Percentiles rank a stretch among this genome's conserved stretches.
Conservation (phyloP, 768 basidiomycete species). For the Kwoniella bestiolae region DNA sequence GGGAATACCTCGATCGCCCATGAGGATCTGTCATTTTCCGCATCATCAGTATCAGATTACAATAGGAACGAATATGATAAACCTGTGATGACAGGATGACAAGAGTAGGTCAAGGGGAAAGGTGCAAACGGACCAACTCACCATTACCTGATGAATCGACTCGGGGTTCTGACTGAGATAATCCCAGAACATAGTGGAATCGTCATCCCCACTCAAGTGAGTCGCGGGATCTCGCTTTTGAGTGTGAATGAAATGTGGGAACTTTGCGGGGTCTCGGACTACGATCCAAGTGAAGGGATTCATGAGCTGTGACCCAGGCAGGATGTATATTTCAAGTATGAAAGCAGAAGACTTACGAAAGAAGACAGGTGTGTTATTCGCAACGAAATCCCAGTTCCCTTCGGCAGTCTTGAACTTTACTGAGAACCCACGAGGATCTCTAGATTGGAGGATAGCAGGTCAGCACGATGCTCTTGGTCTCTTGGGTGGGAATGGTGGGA, state of each 20-base stretch:
- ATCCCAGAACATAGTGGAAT: conserved; percentile 65
- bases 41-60: too few relatives aligned
- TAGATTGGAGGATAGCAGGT: background rate
- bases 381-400: conserved; percentile 60
- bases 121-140: conserved; percentile 6
- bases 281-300: too few relatives aligned
- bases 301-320: too few relatives aligned
- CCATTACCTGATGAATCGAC: conserved; percentile 60
- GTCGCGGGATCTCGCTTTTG: conserved; percentile 74
- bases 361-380: conserved; percentile 43
- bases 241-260: conserved; percentile 60
- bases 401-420: conserved; percentile 61
- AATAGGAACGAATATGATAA: too few relatives aligned
- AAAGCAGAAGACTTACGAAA: background rate
- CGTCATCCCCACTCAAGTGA: conserved; percentile 80
- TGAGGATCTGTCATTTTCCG: conserved; percentile 57
- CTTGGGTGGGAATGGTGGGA: too few relatives aligned
- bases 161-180: conserved; percentile 62
- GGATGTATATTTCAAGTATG: too few relatives aligned
- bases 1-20: conserved; percentile 61
- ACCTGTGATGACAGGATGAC: too few relatives aligned
- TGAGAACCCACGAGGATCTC: conserved; percentile 60
- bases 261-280: conserved; percentile 57
- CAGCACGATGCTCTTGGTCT: background rate
- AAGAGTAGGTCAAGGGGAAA: background rate